Conservation (phyloP, 2,329 filamentous ascomycete genomes). For the Fusarium tjaetaba region DNA sequence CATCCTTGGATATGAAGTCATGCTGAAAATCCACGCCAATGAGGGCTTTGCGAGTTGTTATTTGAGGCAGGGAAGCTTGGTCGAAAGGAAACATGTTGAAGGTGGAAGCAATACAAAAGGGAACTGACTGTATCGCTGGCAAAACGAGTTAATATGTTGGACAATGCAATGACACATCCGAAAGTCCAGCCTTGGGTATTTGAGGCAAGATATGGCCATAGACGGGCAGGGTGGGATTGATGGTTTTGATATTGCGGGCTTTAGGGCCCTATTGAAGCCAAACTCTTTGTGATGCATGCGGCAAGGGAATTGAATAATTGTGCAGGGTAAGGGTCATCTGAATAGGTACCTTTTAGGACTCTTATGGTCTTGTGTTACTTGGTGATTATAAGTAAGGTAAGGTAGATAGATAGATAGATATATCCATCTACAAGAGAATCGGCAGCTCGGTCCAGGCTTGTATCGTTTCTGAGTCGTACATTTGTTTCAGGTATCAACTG, state of each 20-base stretch:
- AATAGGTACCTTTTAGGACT: neutral
- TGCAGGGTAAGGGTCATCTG: slow-evolving; percentile 23
- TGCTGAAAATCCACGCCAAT: slow-evolving; percentile 89
- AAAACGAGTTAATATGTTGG: neutral
- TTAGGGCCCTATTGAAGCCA: slow-evolving; percentile 20
- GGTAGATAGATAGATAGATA: neutral
- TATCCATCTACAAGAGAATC: neutral
- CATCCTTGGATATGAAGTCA: slow-evolving; percentile 79
- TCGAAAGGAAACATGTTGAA: slow-evolving; percentile 66
- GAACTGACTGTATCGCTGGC: neutral
- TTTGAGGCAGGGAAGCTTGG: slow-evolving; percentile 62
- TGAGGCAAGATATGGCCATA: slow-evolving; percentile 1
- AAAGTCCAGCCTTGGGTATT: slow-evolving; percentile 1
- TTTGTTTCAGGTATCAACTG: slow-evolving; percentile 1
- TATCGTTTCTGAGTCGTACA: neutral
- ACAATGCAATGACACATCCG: neutral
- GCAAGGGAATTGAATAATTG: neutral
- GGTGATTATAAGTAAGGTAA: neutral
- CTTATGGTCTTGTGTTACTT: neutral
- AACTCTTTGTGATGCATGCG: slow-evolving; percentile 27
- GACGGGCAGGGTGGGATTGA: slow-evolving; percentile 8
- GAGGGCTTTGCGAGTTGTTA: slow-evolving; percentile 74
- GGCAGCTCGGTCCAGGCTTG: neutral
- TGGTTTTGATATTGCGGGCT: slow-evolving; percentile 12
- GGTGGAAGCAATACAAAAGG: neutral